These are phyloP conservation scores for Pseudopithomyces maydicus DNA, from an alignment of 2,329 filamentous ascomycete genomes.

Conservation along the genomic window DNA sequence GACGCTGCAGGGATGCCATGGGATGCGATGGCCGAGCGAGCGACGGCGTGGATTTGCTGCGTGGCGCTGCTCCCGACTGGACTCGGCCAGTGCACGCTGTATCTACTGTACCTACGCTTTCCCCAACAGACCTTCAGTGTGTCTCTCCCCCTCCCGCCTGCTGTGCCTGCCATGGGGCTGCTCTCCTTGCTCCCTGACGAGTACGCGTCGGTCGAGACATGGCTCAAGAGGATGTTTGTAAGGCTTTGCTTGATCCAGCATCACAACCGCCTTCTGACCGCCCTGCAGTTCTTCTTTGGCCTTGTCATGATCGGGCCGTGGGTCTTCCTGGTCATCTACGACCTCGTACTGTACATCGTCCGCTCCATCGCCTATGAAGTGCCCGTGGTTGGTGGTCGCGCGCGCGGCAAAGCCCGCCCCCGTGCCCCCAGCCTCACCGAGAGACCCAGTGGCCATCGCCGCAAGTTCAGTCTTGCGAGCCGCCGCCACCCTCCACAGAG, in stretches of 20 bases:
- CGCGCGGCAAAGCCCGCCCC: constrained; percentile 63
- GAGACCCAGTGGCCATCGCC: constrained; percentile 56
- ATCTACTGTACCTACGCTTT: too few relatives aligned
- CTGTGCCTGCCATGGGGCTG: constrained; percentile 59
- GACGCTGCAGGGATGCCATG: not conserved
- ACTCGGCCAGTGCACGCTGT: not conserved
- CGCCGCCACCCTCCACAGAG: constrained; percentile 24
- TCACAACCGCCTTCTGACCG: constrained; percentile 22
- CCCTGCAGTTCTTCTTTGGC: constrained; percentile 62
- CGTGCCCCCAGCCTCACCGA: constrained; percentile 66
- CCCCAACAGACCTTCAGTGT: not conserved
- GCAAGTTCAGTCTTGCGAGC: constrained; percentile 50
- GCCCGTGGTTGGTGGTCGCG: constrained; percentile 65
- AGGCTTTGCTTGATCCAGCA: constrained; percentile 23
- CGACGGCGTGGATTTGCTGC: too few relatives aligned
- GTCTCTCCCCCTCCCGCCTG: not conserved
- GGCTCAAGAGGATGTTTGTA: constrained; percentile 68
- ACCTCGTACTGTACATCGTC: constrained; percentile 65
- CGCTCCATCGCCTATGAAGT: constrained; percentile 64
- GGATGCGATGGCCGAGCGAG: too few relatives aligned
- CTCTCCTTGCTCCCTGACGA: constrained; percentile 68
- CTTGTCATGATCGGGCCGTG: constrained; percentile 67
- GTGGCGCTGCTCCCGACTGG: not conserved
- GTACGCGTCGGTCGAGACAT: constrained; percentile 63
- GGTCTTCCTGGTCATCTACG: constrained; percentile 65